A percentile compares a stretch with the other conserved stretches of the same genome.
These are phyloP conservation scores for Syncephalastrum monosporum DNA, from an alignment of 371 early-diverging fungal genomes.

Conservation along the genomic window DNA sequence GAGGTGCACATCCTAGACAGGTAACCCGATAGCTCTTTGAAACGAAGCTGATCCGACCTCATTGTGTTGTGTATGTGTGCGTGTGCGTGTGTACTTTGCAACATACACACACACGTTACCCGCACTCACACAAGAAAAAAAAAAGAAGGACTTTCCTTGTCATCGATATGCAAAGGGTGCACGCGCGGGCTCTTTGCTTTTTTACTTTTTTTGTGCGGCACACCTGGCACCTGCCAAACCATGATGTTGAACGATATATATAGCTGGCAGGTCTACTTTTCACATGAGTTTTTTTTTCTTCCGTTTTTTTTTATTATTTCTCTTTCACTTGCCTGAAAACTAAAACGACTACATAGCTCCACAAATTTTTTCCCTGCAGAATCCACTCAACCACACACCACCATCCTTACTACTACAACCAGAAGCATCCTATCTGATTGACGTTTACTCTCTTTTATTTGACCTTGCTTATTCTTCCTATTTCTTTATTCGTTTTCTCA, in stretches of 20 bases:
- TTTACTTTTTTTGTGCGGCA: too few relatives aligned
- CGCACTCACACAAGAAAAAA: too few relatives aligned
- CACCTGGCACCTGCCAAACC: too few relatives aligned
- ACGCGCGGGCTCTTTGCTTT: too few relatives aligned
- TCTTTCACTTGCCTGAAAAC: slow-evolving; percentile 5
- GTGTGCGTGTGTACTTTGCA: too few relatives aligned
- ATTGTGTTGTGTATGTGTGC: too few relatives aligned
- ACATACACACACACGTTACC: too few relatives aligned
- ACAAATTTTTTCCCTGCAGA: slow-evolving; percentile 6
- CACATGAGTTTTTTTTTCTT: too few relatives aligned
- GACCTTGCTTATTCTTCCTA: background rate
- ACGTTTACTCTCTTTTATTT: slow-evolving; percentile 9
- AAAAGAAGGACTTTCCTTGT: too few relatives aligned
- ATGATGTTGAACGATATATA: too few relatives aligned
- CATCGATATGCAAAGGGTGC: too few relatives aligned
- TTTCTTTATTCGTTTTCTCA: slow-evolving; percentile 1
- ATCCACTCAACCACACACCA: background rate
- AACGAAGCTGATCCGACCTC: background rate
- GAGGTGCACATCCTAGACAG: background rate
- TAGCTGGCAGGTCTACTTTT: too few relatives aligned
- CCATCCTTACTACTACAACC: slow-evolving; percentile 2
- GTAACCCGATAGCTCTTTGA: slow-evolving; percentile 2
- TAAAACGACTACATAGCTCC: slow-evolving; percentile 3
- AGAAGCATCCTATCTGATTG: background rate
- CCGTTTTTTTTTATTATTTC: slow-evolving; percentile 8